Conservation (phyloP, 1,284 basidiomycete genomes). For the Thecaphora thlaspeos region DNA sequence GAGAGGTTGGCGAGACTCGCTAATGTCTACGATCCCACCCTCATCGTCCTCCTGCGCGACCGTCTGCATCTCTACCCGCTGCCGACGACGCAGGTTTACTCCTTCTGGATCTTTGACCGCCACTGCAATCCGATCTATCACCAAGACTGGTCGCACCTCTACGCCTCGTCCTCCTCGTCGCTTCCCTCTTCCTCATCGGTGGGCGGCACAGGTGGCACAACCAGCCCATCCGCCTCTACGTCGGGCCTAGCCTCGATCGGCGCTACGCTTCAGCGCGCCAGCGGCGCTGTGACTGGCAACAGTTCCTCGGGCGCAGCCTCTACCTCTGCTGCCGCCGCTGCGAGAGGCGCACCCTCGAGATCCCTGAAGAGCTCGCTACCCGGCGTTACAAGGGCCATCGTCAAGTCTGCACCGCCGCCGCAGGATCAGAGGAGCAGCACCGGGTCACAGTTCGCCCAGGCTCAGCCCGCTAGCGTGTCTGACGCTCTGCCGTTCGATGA, state of each 20-base stretch:
- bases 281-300: conserved; percentile 2
- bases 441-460: too few species aligned
- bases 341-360: not conserved
- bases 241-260: conserved; percentile 38
- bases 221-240: conserved; percentile 18
- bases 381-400: conserved; percentile 18
- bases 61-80: too few species aligned
- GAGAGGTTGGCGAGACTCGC: too few species aligned
- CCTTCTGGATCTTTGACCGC: conserved; percentile 56
- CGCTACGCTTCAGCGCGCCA: conserved; percentile 42
- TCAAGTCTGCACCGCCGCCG: not conserved
- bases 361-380: conserved; percentile 21
- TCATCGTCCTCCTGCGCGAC: too few species aligned
- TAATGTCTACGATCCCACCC: too few species aligned
- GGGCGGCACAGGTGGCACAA: conserved; percentile 4
- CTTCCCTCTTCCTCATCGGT: not conserved
- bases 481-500: conserved; percentile 76
- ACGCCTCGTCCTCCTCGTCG: conserved; percentile 15
- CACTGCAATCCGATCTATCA: conserved; percentile 54
- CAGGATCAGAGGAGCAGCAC: not conserved
- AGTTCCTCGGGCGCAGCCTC: conserved; percentile 5
- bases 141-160: conserved; percentile 53
- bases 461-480: not conserved
- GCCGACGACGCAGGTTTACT: conserved; percentile 49
- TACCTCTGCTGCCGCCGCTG: conserved; percentile 8